phyloP scores from a whole-genome alignment of 306 rosid genomes.

The Carpinus fangiana region DNA sequence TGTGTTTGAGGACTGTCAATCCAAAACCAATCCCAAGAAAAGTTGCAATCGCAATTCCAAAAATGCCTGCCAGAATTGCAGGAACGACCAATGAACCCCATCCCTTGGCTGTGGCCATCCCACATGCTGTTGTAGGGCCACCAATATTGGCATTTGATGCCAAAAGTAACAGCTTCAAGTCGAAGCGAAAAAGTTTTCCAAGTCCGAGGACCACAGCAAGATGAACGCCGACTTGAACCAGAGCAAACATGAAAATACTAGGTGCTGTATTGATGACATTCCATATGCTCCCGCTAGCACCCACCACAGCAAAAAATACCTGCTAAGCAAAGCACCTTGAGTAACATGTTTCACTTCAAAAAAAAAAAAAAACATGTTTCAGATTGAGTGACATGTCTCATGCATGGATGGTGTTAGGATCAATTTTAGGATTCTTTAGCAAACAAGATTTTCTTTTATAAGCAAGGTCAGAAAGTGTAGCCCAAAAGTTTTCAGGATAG shows the following conservation, averaged over 20 bases:
- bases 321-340: constrained; percentile 18
- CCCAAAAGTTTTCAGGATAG: not conserved
- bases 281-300: constrained; percentile 73
- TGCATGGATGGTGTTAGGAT: not conserved
- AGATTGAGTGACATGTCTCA: not conserved
- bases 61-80: constrained; percentile 71
- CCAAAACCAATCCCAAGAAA: constrained; percentile 72
- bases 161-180: constrained; percentile 58
- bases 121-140: constrained; percentile 85
- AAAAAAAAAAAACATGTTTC: too few species aligned
- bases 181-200: constrained; percentile 59
- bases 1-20: constrained; percentile 47
- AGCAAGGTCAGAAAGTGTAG: not conserved
- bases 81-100: constrained; percentile 75
- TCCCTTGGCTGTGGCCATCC: constrained; percentile 77
- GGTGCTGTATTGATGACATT: constrained; percentile 63
- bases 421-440: not conserved
- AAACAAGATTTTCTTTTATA: not conserved
- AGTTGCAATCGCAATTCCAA: constrained; percentile 64
- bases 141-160: constrained; percentile 88
- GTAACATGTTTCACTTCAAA: not conserved
- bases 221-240: constrained; percentile 70
- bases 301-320: constrained; percentile 66
- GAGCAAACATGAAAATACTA: constrained; percentile 63
- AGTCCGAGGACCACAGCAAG: constrained; percentile 54